Percentiles rank a stretch among this genome's conserved stretches.
Conservation (phyloP, 2,329 filamentous ascomycete species). For the Cordyceps fumosorosea region DNA sequence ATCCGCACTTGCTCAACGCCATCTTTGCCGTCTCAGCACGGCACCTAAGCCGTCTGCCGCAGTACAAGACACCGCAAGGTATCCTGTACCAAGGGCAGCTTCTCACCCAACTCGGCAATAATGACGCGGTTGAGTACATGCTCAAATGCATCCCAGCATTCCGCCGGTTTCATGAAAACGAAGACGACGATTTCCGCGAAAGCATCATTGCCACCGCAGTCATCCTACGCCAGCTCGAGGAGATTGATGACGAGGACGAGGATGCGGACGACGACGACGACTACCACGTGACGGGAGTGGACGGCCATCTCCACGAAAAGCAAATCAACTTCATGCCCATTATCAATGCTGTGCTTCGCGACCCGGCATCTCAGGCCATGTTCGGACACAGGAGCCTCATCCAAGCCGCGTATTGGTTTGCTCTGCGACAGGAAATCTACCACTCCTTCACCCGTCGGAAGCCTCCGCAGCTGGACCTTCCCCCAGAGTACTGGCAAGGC, state of each 20-base stretch:
- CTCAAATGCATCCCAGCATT: constrained; percentile 34
- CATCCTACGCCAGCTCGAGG: constrained; percentile 34
- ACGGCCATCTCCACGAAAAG: constrained; percentile 14
- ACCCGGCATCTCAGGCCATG: constrained; percentile 30
- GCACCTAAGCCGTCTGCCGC: constrained; percentile 31
- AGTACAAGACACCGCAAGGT: constrained; percentile 29
- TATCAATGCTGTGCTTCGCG: constrained; percentile 33
- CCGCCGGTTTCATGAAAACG: constrained; percentile 29
- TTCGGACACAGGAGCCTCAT: constrained; percentile 30
- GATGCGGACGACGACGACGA: neutral
- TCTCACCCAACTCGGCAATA: constrained; percentile 27
- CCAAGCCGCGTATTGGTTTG: constrained; percentile 37
- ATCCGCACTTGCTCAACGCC: constrained; percentile 32
- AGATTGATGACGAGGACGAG: constrained; percentile 34
- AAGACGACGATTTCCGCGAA: constrained; percentile 33
- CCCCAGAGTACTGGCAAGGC: constrained; percentile 27
- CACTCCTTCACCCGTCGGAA: constrained; percentile 33
- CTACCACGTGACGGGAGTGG: constrained; percentile 1
- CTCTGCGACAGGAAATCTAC: constrained; percentile 34
- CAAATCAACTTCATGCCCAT: constrained; percentile 35
- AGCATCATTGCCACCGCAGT: constrained; percentile 35
- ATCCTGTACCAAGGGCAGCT: constrained; percentile 33
- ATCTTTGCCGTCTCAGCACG: constrained; percentile 35
- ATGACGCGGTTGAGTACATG: constrained; percentile 35
- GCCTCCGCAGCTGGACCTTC: constrained; percentile 30